Evolutionary conservation across 176 grass and related monocot genomes (phyloP), one percentile per base, ranked within the genome.

Genomic region (Zea luxurians): DNA sequence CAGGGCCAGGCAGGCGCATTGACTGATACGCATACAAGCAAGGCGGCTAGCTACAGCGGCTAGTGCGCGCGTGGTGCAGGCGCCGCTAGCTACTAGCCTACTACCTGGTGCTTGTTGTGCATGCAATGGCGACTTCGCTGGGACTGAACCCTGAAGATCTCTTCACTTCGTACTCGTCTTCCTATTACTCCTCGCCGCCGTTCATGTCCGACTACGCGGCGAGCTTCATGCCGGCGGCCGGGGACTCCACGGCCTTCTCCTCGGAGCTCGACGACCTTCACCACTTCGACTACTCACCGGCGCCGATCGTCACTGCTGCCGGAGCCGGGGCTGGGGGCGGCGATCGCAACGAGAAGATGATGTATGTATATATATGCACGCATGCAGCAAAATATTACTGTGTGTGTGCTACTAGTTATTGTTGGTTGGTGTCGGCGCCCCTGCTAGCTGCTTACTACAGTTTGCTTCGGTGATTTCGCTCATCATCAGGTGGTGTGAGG

Each of bases 61-160:
- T 17, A 54, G 1, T 16, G 50, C 11, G 38, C 38, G 38, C 38
- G 48, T 52, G 5, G 52, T 55, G 52, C 16, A 55, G 6, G 41
- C 41, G 6, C 41, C 6, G 2, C 41, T 42, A 42, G 41, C 27
- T 42, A 3, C 43, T 2, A 44, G 6, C 43, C 27, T 42, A 3
- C 43, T 2, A 44, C 7, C 43, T 44, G 7, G 43, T 42, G 41
- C 41, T 42, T 4, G 4, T 42, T 4, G 52, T 71, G n/a, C 38
- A 20, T 18, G 75, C 12, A 47, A 88, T 88, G 86, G 81, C 86
- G 77, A 71, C 82, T 76, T 88, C 86, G 12, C 16, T 88, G 3
- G 86, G 82, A 27, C 40, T 84, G 44, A 88, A 80, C 86, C 81
- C 81, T 62, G 86, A 84, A 84, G 41, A 71, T 58, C 15, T 84